Percentiles rank a stretch among this genome's conserved stretches.
Evolutionary conservation across 1,284 basidiomycete species (phyloP).

Genomic region (Boletellus dicymbophilus): DNA sequence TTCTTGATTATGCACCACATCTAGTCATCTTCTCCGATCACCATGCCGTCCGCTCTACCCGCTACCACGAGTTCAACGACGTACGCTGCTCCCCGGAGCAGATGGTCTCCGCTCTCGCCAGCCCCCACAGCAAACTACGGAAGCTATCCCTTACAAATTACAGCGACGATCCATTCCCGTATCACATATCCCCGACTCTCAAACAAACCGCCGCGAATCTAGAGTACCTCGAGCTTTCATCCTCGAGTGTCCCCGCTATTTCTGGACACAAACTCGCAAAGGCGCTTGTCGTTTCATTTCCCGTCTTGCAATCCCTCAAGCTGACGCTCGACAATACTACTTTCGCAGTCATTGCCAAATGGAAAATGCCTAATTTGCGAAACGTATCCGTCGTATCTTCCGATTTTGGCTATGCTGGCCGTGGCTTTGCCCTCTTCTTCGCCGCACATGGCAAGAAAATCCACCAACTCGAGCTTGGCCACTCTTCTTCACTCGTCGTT

Average conservation of each 20-base stretch:
- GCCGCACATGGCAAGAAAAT: constrained; percentile 61
- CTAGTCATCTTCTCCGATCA: constrained; percentile 64
- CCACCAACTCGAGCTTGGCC: constrained; percentile 67
- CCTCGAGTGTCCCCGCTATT: constrained; percentile 32
- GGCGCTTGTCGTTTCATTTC: constrained; percentile 41
- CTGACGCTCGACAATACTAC: constrained; percentile 70
- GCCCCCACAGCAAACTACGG: constrained; percentile 51
- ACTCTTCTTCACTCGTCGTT: constrained; percentile 62
- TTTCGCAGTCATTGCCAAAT: constrained; percentile 59
- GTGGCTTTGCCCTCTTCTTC: constrained; percentile 67
- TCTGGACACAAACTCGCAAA: constrained; percentile 41
- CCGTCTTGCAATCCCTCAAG: constrained; percentile 64
- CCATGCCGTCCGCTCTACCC: constrained; percentile 57
- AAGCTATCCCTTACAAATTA: constrained; percentile 71
- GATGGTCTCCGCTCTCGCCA: constrained; percentile 58
- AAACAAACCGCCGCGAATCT: constrained; percentile 48
- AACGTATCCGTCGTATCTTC: constrained; percentile 67
- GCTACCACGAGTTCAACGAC: constrained; percentile 44
- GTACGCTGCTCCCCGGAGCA: constrained; percentile 50
- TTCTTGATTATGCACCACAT: constrained; percentile 61
- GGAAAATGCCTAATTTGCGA: constrained; percentile 58
- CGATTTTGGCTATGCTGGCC: constrained; percentile 64
- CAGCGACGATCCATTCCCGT: constrained; percentile 61
- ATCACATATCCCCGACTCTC: constrained; percentile 55
- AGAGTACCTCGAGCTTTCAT: constrained; percentile 61